These are phyloP conservation scores for Metroxylon sagu DNA, from an alignment of 176 grass and related monocot genomes.

Conservation along the genomic window DNA sequence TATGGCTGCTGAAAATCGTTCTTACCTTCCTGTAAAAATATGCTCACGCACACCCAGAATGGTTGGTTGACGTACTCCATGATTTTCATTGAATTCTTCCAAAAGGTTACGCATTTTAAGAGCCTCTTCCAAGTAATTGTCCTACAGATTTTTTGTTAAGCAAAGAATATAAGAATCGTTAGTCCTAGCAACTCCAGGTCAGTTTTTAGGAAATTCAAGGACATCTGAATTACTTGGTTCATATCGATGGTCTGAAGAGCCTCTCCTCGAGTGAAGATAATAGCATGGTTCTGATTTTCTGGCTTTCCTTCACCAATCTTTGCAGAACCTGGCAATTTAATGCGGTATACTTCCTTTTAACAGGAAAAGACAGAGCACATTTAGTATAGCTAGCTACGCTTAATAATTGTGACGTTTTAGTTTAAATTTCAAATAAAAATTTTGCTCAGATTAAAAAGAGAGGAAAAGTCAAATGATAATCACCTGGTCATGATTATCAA, in stretches of 20 bases:
- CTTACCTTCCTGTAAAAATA: slow-evolving; percentile 10
- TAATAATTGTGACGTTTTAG: no score
- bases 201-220: no score
- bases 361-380: no score
- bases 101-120: slow-evolving; percentile 11
- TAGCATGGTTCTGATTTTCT: slow-evolving; percentile 14
- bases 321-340: no score
- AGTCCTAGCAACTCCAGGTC: not conserved
- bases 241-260: slow-evolving; percentile 4
- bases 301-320: slow-evolving; percentile 13
- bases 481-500: not conserved
- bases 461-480: not conserved
- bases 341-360: no score
- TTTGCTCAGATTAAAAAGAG: no score
- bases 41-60: slow-evolving; percentile 5
- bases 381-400: no score
- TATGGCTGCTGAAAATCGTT: no score
- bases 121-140: slow-evolving; percentile 4
- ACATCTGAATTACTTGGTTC: not conserved
- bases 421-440: no score
- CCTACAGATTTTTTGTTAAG: not conserved
- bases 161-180: not conserved
- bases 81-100: not conserved
- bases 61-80: slow-evolving; percentile 1
- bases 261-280: slow-evolving; percentile 9